phyloP scores from a whole-genome alignment of 768 basidiomycete genomes.

The Chiua virens region DNA sequence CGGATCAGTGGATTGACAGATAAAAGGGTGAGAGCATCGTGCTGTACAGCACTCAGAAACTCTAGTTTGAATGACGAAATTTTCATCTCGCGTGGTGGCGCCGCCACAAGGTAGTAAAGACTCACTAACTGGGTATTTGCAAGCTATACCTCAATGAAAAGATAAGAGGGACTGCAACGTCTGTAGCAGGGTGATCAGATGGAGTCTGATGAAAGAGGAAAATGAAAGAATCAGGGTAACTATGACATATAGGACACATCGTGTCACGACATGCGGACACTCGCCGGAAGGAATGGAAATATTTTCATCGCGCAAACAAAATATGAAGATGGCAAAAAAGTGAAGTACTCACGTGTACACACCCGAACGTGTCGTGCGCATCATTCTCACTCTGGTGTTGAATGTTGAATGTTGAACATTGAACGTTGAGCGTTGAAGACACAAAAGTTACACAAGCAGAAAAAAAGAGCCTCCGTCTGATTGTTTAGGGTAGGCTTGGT shows the following conservation, averaged over 20 bases:
- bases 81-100: constrained; percentile 48
- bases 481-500: too few species aligned
- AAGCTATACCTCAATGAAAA: background rate
- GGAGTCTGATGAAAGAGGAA: background rate
- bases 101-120: constrained; percentile 1
- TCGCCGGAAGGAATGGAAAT: constrained; percentile 41
- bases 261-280: constrained; percentile 48
- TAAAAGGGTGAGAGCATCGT: constrained; percentile 64
- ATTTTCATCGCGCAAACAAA: constrained; percentile 51
- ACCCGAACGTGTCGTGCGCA: background rate
- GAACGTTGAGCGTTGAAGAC: too few species aligned
- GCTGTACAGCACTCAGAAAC: constrained; percentile 75
- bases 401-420: too few species aligned
- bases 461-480: background rate
- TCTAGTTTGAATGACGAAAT: constrained; percentile 81
- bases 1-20: constrained; percentile 66
- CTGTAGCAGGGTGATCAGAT: constrained; percentile 13
- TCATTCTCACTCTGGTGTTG: too few species aligned
- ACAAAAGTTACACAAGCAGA: background rate
- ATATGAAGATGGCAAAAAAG: background rate
- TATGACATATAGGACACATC: constrained; percentile 77
- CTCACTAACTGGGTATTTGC: constrained; percentile 1
- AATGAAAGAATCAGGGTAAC: constrained; percentile 78
- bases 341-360: constrained; percentile 6
- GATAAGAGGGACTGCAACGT: background rate